Evolutionary conservation across 1,139 yeast species (phyloP), one percentile per base, ranked within the genome.

Genomic region (Candida dubliniensis): DNA sequence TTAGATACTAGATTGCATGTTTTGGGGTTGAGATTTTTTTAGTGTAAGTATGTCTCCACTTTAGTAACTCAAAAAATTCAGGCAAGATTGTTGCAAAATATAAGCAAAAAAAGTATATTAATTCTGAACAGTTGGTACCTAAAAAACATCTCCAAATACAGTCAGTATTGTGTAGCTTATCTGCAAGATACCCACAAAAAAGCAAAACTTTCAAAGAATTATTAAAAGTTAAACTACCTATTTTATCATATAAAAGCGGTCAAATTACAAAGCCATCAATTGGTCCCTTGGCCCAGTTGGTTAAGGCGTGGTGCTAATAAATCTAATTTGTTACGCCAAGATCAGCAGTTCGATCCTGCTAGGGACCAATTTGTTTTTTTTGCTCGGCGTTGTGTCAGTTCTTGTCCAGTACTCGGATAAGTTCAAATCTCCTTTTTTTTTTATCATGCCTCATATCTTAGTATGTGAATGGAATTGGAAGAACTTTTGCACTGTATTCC

Each of bases 261-360:
- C 11, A 37, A 30, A 24, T 8, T 15, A n/a, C 27, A 29, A 23
- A 12, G 40, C 4, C n/a, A 29, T 27, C 7, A 24, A 11, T 7
- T 30, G 84, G 83, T 82, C 87, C 86, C 86, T 81, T 82, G 87
- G 87, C 87, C 87, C 83, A 82, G 87, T 82, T 82, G 87, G 87
- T 82, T 81, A 83, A 81, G 89, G 89, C 89, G 86, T 76, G 86
- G 89, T 82, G 88, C 89, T 83, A 83, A 83, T 83, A 72, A 27
- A 4, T 11, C 5, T 7, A 34, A 7, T 5, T 34, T 31, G 34
- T 12, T n/a, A 79, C 84, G 83, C 84, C 82, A 71, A 79, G 86
- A 79, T 81, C 86, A 77, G 84, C 86, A 76, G 86, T 81, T 81
- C 85, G 87, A 81, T 81, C 87, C 87, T 77, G 87, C 85, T 79